Evolutionary conservation across 2,329 filamentous ascomycete genomes (phyloP).

Genomic region (Sporothrix curviconia): DNA sequence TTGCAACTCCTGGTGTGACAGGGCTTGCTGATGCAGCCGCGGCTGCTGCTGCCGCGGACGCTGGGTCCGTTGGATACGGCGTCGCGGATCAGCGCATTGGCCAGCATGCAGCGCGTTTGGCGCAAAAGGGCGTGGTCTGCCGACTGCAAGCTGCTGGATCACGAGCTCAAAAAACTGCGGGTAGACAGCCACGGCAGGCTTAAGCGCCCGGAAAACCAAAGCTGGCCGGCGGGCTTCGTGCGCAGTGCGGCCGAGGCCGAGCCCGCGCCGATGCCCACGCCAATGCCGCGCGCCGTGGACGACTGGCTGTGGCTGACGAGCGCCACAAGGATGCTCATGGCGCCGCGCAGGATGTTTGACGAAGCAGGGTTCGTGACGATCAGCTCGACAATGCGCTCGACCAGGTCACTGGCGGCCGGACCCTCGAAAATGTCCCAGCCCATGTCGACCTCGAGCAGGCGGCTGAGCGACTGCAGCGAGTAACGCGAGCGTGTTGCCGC

Average conservation of each 20-base stretch:
- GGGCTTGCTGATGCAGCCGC: constrained; percentile 23
- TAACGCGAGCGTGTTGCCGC: constrained; percentile 94
- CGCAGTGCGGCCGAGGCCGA: constrained; percentile 21
- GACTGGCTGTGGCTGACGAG: constrained; percentile 81
- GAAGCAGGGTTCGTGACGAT: constrained; percentile 89
- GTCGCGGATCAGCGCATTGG: constrained; percentile 92
- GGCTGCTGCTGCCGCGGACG: constrained; percentile 8
- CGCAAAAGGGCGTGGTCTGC: constrained; percentile 93
- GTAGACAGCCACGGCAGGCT: constrained; percentile 83
- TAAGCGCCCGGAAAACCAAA: constrained; percentile 89
- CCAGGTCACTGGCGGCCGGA: constrained; percentile 56
- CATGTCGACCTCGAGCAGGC: constrained; percentile 91
- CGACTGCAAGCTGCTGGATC: constrained; percentile 81
- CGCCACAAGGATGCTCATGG: constrained; percentile 92
- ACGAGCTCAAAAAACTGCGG: constrained; percentile 93
- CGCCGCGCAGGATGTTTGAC: constrained; percentile 95
- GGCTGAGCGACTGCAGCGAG: constrained; percentile 79
- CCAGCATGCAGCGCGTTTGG: too few relatives aligned
- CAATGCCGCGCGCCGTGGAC: constrained; percentile 34
- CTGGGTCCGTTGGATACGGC: constrained; percentile 66
- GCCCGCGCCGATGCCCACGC: constrained; percentile 12
- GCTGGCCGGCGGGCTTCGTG: constrained; percentile 43
- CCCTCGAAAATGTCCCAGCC: constrained; percentile 85
- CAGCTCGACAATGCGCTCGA: constrained; percentile 76
- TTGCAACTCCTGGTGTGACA: too few relatives aligned